Conservation (phyloP, 2,329 filamentous ascomycete species). For the Aspergillus candidus region DNA sequence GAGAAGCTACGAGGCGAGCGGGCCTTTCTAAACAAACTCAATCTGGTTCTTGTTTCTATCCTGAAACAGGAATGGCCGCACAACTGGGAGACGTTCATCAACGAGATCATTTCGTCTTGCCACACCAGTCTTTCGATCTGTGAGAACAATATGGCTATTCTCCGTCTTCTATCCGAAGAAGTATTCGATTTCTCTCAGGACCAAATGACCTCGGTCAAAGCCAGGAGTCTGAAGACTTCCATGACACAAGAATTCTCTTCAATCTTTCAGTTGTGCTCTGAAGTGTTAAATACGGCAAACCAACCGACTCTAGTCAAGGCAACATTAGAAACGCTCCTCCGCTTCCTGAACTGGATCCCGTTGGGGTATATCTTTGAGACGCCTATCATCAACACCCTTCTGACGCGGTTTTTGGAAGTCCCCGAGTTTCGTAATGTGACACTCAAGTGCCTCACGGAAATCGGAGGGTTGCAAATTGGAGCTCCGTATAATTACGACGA, state of each 20-base stretch:
- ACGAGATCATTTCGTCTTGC: slow-evolving; percentile 96
- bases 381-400: slow-evolving; percentile 85
- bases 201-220: slow-evolving; percentile 98
- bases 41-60: slow-evolving; percentile 93
- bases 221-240: slow-evolving; percentile 90
- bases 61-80: slow-evolving; percentile 99
- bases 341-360: slow-evolving; percentile 98
- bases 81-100: slow-evolving; percentile 99
- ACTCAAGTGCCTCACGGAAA: slow-evolving; percentile 93
- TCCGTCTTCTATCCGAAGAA: slow-evolving; percentile 91
- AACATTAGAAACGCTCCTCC: slow-evolving; percentile 90
- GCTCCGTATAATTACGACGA: slow-evolving; percentile 76
- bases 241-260: slow-evolving; percentile 99
- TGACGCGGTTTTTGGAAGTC: slow-evolving; percentile 84
- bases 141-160: slow-evolving; percentile 99
- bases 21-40: slow-evolving; percentile 94
- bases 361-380: slow-evolving; percentile 99
- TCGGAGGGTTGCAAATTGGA: slow-evolving; percentile 85
- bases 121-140: slow-evolving; percentile 94
- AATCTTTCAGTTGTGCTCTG: slow-evolving; percentile 95
- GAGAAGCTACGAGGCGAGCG: slow-evolving; percentile 78
- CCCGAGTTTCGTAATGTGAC: slow-evolving; percentile 97
- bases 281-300: slow-evolving; percentile 84
- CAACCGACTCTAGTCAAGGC: slow-evolving; percentile 87
- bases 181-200: slow-evolving; percentile 99